phyloP scores from a whole-genome alignment of 441 rosid species.

The Adansonia madagascariensis region DNA sequence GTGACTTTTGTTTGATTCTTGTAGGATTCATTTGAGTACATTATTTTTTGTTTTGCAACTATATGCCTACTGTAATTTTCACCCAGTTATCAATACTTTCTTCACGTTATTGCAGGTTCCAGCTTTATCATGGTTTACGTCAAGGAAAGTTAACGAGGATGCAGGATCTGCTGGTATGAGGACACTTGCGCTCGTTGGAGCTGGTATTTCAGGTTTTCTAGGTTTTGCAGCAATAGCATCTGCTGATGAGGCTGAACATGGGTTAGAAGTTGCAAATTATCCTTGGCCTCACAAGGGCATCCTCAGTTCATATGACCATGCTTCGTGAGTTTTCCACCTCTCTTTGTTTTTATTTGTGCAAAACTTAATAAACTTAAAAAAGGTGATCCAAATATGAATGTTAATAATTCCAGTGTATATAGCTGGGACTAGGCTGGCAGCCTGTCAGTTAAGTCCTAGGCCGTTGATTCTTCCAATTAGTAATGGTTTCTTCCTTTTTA shows the following conservation, averaged over 20 bases:
- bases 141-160: conserved; percentile 67
- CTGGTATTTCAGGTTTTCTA: conserved; percentile 84
- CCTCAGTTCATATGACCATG: conserved; percentile 97
- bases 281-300: conserved; percentile 99
- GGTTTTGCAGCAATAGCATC: conserved; percentile 80
- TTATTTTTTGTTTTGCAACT: too few relatives aligned
- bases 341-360: background rate
- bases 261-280: conserved; percentile 80
- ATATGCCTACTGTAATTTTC: background rate
- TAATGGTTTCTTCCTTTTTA: background rate
- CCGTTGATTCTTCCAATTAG: background rate
- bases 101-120: conserved; percentile 51
- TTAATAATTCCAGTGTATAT: background rate
- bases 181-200: conserved; percentile 77
- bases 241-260: conserved; percentile 99
- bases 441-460: background rate
- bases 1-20: too few relatives aligned
- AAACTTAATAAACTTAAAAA: background rate
- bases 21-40: too few relatives aligned
- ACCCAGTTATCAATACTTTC: background rate
- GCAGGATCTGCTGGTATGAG: conserved; percentile 57
- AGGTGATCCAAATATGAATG: too few relatives aligned
- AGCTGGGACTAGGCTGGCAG: background rate
- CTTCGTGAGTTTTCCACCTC: conserved; percentile 71
- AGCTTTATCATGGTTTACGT: conserved; percentile 49